Conservation (phyloP, 1,284 basidiomycete genomes). For the Cryptococcus depauperatus region DNA sequence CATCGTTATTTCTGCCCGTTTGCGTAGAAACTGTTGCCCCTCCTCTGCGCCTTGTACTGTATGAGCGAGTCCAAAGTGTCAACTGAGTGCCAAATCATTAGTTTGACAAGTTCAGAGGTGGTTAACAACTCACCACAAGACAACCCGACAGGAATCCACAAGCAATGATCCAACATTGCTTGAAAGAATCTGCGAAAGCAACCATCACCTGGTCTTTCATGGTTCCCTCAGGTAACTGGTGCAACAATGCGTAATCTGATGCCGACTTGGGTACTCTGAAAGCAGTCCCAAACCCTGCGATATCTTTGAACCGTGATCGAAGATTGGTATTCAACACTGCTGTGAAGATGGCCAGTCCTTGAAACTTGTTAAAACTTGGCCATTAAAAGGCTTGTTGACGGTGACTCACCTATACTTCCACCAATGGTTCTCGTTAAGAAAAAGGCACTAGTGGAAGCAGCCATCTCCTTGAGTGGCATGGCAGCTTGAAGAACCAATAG, state of each 20-base stretch:
- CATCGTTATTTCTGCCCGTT: too few species aligned
- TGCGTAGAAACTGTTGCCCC: too few species aligned
- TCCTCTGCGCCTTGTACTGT: constrained; percentile 9
- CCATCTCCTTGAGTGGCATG: constrained; percentile 42
- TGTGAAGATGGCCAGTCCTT: constrained; percentile 34
- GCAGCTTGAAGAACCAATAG: constrained; percentile 34
- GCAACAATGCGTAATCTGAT: constrained; percentile 27
- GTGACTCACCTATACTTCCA: constrained; percentile 24
- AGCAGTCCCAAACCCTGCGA: constrained; percentile 29
- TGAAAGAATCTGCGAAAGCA: constrained; percentile 29
- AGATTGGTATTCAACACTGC: constrained; percentile 33
- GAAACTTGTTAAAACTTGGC: background rate
- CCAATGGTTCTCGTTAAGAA: constrained; percentile 23
- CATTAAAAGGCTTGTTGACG: background rate
- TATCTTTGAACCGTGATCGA: constrained; percentile 21
- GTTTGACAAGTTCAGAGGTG: background rate
- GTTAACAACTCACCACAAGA: constrained; percentile 13
- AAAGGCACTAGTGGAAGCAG: constrained; percentile 35
- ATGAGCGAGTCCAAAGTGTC: constrained; percentile 12
- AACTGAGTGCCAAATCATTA: constrained; percentile 2
- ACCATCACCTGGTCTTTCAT: constrained; percentile 21
- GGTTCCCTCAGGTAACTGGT: constrained; percentile 28
- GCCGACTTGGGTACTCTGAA: constrained; percentile 27
- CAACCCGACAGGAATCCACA: constrained; percentile 17
- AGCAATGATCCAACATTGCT: constrained; percentile 29